Conservation (phyloP, 805 yeast species). For the Starmerella kuoi region DNA sequence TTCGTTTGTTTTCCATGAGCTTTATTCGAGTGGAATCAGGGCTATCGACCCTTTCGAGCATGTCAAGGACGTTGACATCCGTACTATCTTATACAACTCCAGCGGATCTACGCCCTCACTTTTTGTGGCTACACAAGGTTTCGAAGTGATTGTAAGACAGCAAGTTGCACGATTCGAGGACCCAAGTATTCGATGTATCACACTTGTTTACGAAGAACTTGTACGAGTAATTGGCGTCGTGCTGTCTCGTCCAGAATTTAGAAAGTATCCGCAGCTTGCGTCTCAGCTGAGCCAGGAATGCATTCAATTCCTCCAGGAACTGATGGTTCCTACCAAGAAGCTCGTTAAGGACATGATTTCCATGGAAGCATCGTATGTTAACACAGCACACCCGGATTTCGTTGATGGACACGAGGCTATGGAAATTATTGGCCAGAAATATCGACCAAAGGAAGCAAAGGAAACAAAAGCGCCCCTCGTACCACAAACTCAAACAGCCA, state of each 20-base stretch:
- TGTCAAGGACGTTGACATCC: constrained; percentile 86
- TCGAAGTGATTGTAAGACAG: constrained; percentile 88
- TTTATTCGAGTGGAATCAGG: constrained; percentile 80
- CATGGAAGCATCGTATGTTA: constrained; percentile 86
- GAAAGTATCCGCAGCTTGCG: constrained; percentile 83
- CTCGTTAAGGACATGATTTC: constrained; percentile 73
- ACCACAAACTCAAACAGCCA: constrained; percentile 37
- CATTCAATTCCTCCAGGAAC: constrained; percentile 65
- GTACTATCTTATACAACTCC: constrained; percentile 93
- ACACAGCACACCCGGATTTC: constrained; percentile 95
- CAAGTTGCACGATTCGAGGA: constrained; percentile 91
- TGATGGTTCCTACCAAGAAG: constrained; percentile 70
- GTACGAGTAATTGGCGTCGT: constrained; percentile 82
- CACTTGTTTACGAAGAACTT: constrained; percentile 84
- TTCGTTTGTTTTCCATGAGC: constrained; percentile 92
- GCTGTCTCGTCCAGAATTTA: constrained; percentile 63
- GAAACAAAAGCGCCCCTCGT: constrained; percentile 79
- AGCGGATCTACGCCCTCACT: constrained; percentile 93
- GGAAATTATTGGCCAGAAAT: constrained; percentile 79
- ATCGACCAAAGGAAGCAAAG: constrained; percentile 52
- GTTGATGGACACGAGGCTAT: constrained; percentile 90
- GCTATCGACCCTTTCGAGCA: constrained; percentile 94
- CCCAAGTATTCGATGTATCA: constrained; percentile 78
- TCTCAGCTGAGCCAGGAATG: constrained; percentile 74
- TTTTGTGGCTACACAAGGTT: constrained; percentile 94